A percentile compares a stretch with the other conserved stretches of the same genome.
Conservation (phyloP, 2,329 filamentous ascomycete genomes). For the Ramularia endophylla region DNA sequence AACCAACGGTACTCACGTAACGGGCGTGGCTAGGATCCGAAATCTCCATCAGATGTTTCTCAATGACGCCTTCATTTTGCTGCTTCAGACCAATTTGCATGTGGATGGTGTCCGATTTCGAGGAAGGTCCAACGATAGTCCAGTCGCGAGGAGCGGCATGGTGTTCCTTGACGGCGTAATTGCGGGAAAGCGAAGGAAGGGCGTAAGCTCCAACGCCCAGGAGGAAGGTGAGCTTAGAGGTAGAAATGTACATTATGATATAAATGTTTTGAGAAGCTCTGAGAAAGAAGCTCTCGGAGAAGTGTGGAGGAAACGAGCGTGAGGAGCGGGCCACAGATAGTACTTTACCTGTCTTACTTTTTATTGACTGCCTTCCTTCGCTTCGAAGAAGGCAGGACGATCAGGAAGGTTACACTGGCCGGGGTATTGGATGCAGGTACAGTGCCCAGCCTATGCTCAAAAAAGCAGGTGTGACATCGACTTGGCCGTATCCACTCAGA, state of each 20-base stretch:
- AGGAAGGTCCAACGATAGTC: slow-evolving; percentile 43
- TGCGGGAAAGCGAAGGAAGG: slow-evolving; percentile 17
- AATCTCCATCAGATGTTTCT: slow-evolving; percentile 50
- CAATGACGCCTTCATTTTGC: slow-evolving; percentile 49
- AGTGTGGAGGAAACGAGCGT: too few relatives aligned
- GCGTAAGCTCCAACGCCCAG: slow-evolving; percentile 13
- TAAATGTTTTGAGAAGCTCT: too few relatives aligned
- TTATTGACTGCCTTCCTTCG: too few relatives aligned
- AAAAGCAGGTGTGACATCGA: too few relatives aligned
- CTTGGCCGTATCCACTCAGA: too few relatives aligned
- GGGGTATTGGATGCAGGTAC: too few relatives aligned
- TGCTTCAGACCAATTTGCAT: slow-evolving; percentile 56
- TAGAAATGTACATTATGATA: slow-evolving; percentile 4
- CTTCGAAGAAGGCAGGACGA: too few relatives aligned
- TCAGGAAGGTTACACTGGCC: too few relatives aligned
- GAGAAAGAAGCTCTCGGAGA: too few relatives aligned
- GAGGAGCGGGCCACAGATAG: too few relatives aligned
- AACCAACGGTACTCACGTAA: slow-evolving; percentile 31
- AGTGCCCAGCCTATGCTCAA: too few relatives aligned
- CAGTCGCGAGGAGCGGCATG: slow-evolving; percentile 49
- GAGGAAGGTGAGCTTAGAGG: slow-evolving; percentile 12
- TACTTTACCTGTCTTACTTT: too few relatives aligned
- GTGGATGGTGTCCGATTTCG: slow-evolving; percentile 45
- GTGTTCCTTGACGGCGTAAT: slow-evolving; percentile 51
- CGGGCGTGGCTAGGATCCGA: slow-evolving; percentile 49